These are phyloP conservation scores for Leucocoprinus birnbaumii DNA, from an alignment of 768 basidiomycete species.

Conservation along the genomic window DNA sequence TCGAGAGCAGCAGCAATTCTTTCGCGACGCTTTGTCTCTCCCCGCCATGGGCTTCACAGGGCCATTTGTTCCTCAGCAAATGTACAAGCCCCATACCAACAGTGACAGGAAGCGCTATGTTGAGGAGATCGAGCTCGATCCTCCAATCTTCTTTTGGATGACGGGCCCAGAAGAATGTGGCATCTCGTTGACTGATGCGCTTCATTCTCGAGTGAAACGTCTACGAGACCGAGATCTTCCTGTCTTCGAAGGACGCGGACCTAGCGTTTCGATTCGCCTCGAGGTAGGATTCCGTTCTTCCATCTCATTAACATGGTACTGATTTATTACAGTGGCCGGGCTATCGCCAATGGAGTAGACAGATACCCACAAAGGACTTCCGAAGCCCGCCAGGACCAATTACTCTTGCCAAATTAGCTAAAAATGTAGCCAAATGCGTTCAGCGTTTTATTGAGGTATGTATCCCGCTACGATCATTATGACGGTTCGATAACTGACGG, in stretches of 20 bases:
- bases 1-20: slow-evolving; percentile 42
- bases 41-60: slow-evolving; percentile 32
- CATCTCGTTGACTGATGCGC: slow-evolving; percentile 59
- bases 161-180: slow-evolving; percentile 55
- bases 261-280: slow-evolving; percentile 76
- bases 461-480: slow-evolving; percentile 8
- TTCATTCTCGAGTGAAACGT: slow-evolving; percentile 55
- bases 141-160: slow-evolving; percentile 61
- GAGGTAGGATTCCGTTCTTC: slow-evolving; percentile 43
- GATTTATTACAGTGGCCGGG: slow-evolving; percentile 65
- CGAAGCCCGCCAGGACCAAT: slow-evolving; percentile 75
- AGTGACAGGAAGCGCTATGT: slow-evolving; percentile 78
- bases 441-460: slow-evolving; percentile 63
- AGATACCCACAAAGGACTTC: slow-evolving; percentile 83
- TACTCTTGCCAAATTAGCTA: slow-evolving; percentile 72
- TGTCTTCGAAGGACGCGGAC: slow-evolving; percentile 72
- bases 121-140: slow-evolving; percentile 60
- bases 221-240: slow-evolving; percentile 57
- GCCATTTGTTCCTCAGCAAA: slow-evolving; percentile 64
- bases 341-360: slow-evolving; percentile 73
- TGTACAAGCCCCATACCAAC: slow-evolving; percentile 76
- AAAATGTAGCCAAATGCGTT: slow-evolving; percentile 77
- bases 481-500: slow-evolving; percentile 10
- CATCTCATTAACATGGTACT: not conserved
- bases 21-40: slow-evolving; percentile 36